phyloP scores from a whole-genome alignment of 2,329 filamentous ascomycete species.

The Ophiocordyceps australis region DNA sequence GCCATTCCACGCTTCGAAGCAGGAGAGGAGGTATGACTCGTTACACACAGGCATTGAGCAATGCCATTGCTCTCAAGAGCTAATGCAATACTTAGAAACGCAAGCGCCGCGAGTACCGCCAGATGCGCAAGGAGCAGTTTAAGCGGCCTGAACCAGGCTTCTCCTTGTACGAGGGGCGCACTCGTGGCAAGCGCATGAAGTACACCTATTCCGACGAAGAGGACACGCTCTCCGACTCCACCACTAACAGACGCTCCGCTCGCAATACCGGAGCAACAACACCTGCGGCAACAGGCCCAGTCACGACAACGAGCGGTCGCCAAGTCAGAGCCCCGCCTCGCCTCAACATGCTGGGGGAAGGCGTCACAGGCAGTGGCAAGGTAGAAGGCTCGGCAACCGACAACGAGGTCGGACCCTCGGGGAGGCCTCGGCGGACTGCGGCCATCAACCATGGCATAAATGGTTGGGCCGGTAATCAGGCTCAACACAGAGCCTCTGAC shows the following conservation, averaged over 20 bases:
- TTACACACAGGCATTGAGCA: neutral
- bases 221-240: constrained; percentile 48
- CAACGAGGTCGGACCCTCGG: constrained; percentile 22
- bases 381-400: constrained; percentile 22
- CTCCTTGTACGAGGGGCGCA: constrained; percentile 89
- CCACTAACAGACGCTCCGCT: constrained; percentile 42
- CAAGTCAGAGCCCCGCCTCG: constrained; percentile 57
- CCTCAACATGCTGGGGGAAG: constrained; percentile 42
- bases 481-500: constrained; percentile 25
- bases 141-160: constrained; percentile 74
- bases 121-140: constrained; percentile 73
- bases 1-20: constrained; percentile 84
- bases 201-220: constrained; percentile 93
- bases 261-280: constrained; percentile 60
- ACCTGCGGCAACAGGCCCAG: constrained; percentile 45
- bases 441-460: constrained; percentile 30
- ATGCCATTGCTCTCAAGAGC: neutral
- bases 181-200: constrained; percentile 85
- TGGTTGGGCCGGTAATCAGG: constrained; percentile 20
- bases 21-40: constrained; percentile 57
- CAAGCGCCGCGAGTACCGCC: constrained; percentile 78
- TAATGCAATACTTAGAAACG: constrained; percentile 49
- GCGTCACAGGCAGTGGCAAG: constrained; percentile 24
- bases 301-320: constrained; percentile 71
- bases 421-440: constrained; percentile 31